Base-by-base conservation (phyloP, 768 basidiomycete genomes). In the Hygrophorus pudorinus region DNA sequence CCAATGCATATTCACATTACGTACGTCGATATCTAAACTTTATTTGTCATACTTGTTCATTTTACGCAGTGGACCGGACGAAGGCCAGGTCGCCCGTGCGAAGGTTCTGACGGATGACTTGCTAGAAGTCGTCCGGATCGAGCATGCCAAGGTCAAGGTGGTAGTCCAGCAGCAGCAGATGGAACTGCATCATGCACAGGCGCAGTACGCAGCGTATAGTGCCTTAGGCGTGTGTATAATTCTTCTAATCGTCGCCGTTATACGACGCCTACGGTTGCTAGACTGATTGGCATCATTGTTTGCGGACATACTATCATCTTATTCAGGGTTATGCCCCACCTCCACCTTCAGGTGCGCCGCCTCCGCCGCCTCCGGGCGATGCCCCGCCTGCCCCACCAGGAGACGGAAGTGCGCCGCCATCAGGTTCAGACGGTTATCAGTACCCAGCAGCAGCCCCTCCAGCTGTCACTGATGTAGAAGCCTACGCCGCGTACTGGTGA, bases 1-100 rank as follows among this genome's bases (percentile, higher is more conserved):
- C 88, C 90, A 3, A 79, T 94, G 76, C 89, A 87, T 60, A 87
- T 94, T 52, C 85, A 90, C 53, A 84, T 93, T 52, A 89, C 86
- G 87, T 89, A 52, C 42, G 84, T 38, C n/a, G 24, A 7, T 17
- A 14, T 8, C 39, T 45, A 21, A 38, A 11, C 27, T 24, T 24
- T 24, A 2, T 17, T 30, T 12, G 3, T 11, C 18, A 8, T 10
- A 8, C 21, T 13, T 30, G 6, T 13, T 37, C 28, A 29, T 10
- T 8, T 28, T 14, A 33, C 16, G 2, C 39, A 67, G 67, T 13
- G 92, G 91, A 3, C 93, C 93, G 11, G 91, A 92, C 24, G 85
- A 90, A 50, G 75, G 74, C 11, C 87, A 91, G 66, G 82, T 94
- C 0, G 81, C 81, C 16, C 79, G 86, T 36, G 93, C 92, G 2